Conservation (phyloP, 306 rosid species). For the Vigna hirtella region DNA sequence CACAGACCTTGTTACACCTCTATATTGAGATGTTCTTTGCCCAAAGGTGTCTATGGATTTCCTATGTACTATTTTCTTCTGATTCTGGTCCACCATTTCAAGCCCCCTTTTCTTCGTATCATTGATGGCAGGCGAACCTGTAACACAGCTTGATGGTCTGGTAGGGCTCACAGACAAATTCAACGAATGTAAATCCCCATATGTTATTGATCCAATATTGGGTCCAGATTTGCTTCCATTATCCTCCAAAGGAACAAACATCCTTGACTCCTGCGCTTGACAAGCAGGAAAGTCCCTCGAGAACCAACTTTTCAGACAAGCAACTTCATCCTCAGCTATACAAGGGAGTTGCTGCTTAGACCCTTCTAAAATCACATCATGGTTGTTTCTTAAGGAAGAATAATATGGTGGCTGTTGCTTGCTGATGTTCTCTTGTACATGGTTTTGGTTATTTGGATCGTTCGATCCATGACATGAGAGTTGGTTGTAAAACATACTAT, state of each 20-base stretch:
- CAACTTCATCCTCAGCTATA: conserved; percentile 45
- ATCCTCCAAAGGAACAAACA: conserved; percentile 50
- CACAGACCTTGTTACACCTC: conserved; percentile 82
- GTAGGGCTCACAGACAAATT: conserved; percentile 74
- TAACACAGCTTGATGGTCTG: conserved; percentile 74
- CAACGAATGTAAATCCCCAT: conserved; percentile 67
- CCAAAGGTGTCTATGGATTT: conserved; percentile 85
- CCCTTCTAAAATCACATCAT: conserved; percentile 49
- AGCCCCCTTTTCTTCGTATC: conserved; percentile 71
- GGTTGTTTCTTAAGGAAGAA: conserved; percentile 46
- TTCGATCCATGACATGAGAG: conserved; percentile 44
- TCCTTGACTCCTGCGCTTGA: conserved; percentile 47
- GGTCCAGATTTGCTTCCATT: conserved; percentile 62
- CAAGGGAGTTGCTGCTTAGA: conserved; percentile 52
- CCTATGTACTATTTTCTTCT: conserved; percentile 68
- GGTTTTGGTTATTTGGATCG: conserved; percentile 44
- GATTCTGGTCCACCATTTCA: conserved; percentile 54
- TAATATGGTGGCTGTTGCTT: conserved; percentile 47
- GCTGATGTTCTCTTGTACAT: conserved; percentile 40
- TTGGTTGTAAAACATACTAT: conserved; percentile 58
- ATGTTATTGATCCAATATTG: conserved; percentile 48
- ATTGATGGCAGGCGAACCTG: conserved; percentile 52
- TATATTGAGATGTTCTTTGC: conserved; percentile 83
- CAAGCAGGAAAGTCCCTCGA: conserved; percentile 47
- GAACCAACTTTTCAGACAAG: conserved; percentile 59